Percentiles rank a stretch among this genome's conserved stretches.
phyloP scores from a whole-genome alignment of 116 monocot species.

The Trichopus zeylanicus region DNA sequence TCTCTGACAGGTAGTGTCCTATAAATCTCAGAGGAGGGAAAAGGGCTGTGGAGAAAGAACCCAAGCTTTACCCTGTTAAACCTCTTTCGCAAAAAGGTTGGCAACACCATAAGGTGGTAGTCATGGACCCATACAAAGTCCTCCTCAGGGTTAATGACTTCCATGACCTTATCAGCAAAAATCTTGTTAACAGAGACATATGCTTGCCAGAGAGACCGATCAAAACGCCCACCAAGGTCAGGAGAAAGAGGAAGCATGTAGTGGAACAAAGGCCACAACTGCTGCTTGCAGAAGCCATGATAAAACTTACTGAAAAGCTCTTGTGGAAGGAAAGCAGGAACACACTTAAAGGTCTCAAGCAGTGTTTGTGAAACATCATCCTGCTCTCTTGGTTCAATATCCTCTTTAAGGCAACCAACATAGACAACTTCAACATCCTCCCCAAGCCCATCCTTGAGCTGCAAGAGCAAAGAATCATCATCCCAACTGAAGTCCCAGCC shows the following conservation, averaged over 20 bases:
- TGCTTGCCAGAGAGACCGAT: slow-evolving; percentile 81
- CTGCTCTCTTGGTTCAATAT: slow-evolving; percentile 61
- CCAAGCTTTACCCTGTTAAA: slow-evolving; percentile 15
- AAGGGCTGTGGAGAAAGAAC: slow-evolving; percentile 13
- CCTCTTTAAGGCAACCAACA: slow-evolving; percentile 64
- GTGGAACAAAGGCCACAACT: slow-evolving; percentile 84
- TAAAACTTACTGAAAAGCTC: slow-evolving; percentile 68
- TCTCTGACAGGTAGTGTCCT: slow-evolving; percentile 6
- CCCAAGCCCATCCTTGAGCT: slow-evolving; percentile 75
- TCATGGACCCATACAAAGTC: slow-evolving; percentile 11
- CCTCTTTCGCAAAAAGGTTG: slow-evolving; percentile 13
- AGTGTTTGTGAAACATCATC: slow-evolving; percentile 72
- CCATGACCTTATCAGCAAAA: slow-evolving; percentile 38
- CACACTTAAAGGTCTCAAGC: slow-evolving; percentile 69
- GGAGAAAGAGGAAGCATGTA: slow-evolving; percentile 89
- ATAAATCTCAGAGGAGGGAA: slow-evolving; percentile 11
- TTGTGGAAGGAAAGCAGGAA: slow-evolving; percentile 65
- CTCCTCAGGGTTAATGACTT: slow-evolving; percentile 10
- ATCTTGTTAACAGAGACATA: slow-evolving; percentile 90
- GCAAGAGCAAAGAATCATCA: slow-evolving; percentile 73
- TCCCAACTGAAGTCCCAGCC: slow-evolving; percentile 88
- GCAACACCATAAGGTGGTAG: slow-evolving; percentile 14
- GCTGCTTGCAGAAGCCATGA: slow-evolving; percentile 89
- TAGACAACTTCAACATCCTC: slow-evolving; percentile 64
- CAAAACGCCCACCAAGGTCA: slow-evolving; percentile 76